Evolutionary conservation across 2,329 filamentous ascomycete species (phyloP), one percentile per base, ranked within the genome.

Genomic region (Hymenoscyphus fraxineus): DNA sequence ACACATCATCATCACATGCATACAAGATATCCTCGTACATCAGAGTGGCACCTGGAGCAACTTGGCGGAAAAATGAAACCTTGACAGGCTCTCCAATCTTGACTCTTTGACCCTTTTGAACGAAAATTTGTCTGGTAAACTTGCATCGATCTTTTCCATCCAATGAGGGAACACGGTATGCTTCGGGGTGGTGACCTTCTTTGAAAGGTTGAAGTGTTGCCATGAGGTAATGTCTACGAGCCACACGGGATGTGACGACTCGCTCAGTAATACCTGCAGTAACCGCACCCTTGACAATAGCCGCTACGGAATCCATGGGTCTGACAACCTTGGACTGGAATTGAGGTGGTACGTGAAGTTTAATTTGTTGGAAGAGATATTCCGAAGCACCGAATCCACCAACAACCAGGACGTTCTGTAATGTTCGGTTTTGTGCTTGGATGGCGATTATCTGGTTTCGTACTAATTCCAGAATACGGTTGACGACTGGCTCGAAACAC

Each of bases 21-120:
- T 97, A 98, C 64, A 98, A 79, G 62, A 98, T 94, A 80, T 99
- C 95, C 81, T 99, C 95, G 77, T 99, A 99, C 95, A 99, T 98
- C 72, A 99, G 87, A 0, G 94, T 98, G 40, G 95, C 95, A 59
- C 95, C 95, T 0, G 95, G 95, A 6, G 95, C 95, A 62, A 99
- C 95, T 78, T 98, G 95, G 78, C 95, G 85, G 88, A 99, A 98
- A 80, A 98, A 98, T 10, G 92, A 96, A 56, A 98, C 95, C 83
- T 98, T 98, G 80, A 98, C 94, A 1, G 95, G 94, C 80, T 99
- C 95, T 73, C 95, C 95, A 77, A 97, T 98, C 88, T 98, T 98
- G 79, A 99, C 93, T 78, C 96, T 90, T 78, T 99, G 95, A 16
- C 95, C 95, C 81, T 97, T 98, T 75, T 97, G 95, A 69, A 99